Percentiles rank a stretch among this genome's conserved stretches.
These are phyloP conservation scores for Fusarium pseudoanthophilum DNA, from an alignment of 2,329 filamentous ascomycete genomes.

Conservation along the genomic window DNA sequence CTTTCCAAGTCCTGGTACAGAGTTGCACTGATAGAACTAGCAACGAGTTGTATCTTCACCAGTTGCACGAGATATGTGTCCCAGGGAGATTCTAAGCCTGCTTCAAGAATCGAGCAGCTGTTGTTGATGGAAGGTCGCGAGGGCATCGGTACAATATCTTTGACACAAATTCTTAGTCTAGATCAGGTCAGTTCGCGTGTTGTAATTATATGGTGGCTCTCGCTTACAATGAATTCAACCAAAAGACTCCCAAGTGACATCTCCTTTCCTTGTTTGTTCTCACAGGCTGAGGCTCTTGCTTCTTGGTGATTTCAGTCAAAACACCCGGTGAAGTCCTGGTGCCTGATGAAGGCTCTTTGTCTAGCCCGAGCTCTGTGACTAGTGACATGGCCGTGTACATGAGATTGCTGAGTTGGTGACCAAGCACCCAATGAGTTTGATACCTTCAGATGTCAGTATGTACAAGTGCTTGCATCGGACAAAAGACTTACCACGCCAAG, in stretches of 20 bases:
- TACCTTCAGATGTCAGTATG: background rate
- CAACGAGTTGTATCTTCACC: background rate
- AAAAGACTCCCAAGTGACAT: constrained; percentile 17
- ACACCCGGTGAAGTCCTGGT: background rate
- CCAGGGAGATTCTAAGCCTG: background rate
- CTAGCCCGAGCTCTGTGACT: background rate
- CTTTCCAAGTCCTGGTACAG: background rate
- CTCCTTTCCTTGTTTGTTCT: constrained; percentile 1
- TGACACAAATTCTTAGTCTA: background rate
- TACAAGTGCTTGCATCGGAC: fast-evolving
- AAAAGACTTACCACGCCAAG: constrained; percentile 3
- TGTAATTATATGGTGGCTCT: too few species aligned
- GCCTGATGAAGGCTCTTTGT: background rate
- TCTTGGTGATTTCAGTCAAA: background rate
- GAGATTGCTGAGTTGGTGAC: constrained; percentile 9
- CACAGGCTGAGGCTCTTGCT: background rate
- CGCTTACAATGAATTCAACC: constrained; percentile 7
- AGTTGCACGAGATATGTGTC: constrained; percentile 4
- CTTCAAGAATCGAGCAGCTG: background rate
- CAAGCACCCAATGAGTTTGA: constrained; percentile 8
- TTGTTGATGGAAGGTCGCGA: background rate
- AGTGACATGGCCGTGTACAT: constrained; percentile 22
- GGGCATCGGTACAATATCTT: background rate
- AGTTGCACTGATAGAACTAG: background rate
- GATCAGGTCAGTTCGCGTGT: too few species aligned